Evolutionary conservation across 805 yeast species (phyloP).

Genomic region (Millerozyma acaciae): DNA sequence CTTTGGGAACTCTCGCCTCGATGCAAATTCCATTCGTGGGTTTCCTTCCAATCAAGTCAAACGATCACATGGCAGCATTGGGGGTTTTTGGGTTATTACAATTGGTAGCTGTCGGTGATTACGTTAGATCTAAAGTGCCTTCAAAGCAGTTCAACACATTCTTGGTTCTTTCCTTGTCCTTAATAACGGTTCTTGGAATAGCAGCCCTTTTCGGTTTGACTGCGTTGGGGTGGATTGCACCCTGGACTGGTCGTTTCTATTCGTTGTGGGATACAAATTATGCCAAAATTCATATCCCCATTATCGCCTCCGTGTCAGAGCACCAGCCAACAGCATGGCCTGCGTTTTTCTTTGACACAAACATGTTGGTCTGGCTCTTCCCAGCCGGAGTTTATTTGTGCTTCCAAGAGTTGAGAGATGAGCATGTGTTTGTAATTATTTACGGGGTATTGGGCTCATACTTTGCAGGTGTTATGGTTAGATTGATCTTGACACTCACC

Average conservation of each 20-base stretch:
- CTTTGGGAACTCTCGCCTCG: conserved; percentile 94
- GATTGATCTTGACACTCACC: conserved; percentile 93
- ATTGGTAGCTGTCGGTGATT: conserved; percentile 81
- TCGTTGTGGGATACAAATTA: conserved; percentile 97
- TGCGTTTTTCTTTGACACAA: conserved; percentile 91
- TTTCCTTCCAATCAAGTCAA: conserved; percentile 91
- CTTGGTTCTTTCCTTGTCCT: conserved; percentile 53
- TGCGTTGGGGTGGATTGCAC: conserved; percentile 90
- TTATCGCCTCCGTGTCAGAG: conserved; percentile 97
- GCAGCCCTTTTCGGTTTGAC: conserved; percentile 76
- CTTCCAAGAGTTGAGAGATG: conserved; percentile 85
- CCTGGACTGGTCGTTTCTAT: conserved; percentile 99
- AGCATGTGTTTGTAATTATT: conserved; percentile 87
- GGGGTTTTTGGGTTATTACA: conserved; percentile 96
- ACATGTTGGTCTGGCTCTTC: conserved; percentile 93
- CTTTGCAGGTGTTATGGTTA: conserved; percentile 98
- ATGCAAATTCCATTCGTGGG: conserved; percentile 99
- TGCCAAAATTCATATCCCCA: conserved; percentile 97
- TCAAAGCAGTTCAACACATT: conserved; percentile 69
- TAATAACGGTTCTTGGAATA: conserved; percentile 61
- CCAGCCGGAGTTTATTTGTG: conserved; percentile 94
- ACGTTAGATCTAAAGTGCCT: conserved; percentile 69
- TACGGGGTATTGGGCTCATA: conserved; percentile 93
- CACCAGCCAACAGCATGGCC: conserved; percentile 99
- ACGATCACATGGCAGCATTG: conserved; percentile 97